Conservation (phyloP, 169 alveolate species). For the Plasmodium blacklocki region DNA sequence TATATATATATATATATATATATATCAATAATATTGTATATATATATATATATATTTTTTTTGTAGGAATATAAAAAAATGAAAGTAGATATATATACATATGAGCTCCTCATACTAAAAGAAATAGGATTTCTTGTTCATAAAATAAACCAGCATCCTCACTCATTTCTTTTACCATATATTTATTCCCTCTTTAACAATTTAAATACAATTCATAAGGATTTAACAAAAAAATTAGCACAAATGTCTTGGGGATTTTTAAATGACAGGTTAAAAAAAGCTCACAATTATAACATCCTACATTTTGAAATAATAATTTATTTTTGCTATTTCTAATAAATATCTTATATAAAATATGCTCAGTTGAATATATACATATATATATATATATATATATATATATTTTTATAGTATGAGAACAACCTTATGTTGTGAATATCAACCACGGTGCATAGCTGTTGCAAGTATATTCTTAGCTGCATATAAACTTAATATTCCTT, state of each 20-base stretch:
- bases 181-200: slow-evolving; percentile 89
- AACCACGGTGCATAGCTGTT: slow-evolving; percentile 85
- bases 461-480: slow-evolving; percentile 85
- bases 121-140: slow-evolving; percentile 91
- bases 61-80: slow-evolving; percentile 73
- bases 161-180: slow-evolving; percentile 89
- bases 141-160: slow-evolving; percentile 84
- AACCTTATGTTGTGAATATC: slow-evolving; percentile 84
- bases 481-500: slow-evolving; percentile 79
- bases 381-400: too few relatives aligned
- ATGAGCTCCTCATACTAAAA: slow-evolving; percentile 89
- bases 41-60: background rate
- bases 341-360: background rate
- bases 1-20: background rate
- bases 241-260: slow-evolving; percentile 93
- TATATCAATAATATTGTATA: background rate
- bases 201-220: slow-evolving; percentile 82
- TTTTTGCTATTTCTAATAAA: background rate
- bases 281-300: too few relatives aligned
- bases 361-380: too few relatives aligned
- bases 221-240: slow-evolving; percentile 84
- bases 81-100: slow-evolving; percentile 86
- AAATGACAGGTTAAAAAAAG: slow-evolving; percentile 88
- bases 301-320: too few relatives aligned
- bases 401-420: slow-evolving; percentile 81